Base-by-base conservation (phyloP, 495 filamentous ascomycete genomes). In the Terfezia claveryi region DNA sequence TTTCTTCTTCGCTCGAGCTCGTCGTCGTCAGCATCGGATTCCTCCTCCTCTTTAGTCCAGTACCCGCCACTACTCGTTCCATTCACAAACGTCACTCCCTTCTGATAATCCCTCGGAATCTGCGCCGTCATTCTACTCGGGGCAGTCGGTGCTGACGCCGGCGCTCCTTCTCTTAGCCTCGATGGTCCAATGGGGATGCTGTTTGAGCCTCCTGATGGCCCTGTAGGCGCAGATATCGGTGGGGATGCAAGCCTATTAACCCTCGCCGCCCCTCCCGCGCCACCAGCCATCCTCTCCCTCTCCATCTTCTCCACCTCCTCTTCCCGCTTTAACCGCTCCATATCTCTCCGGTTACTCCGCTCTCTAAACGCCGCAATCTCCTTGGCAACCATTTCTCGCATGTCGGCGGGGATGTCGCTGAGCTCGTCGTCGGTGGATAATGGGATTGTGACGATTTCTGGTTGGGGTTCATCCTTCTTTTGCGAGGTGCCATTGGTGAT, bases 341-440 rank as follows among this genome's bases (percentile, higher is more conserved):
- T 72, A 67, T 99, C 91, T 11, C 88, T 74, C 46, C 80, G 74
- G 55, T 80, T 91, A 60, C 87, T 94, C 41, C 89, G 74, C 55
- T 96, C 87, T 61, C 91, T 76, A 72, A 99, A 99, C 10, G 87
- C 83, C 8, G 84, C 77, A 59, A 99, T 99, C 61, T 99, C 92
- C 57, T 82, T 82, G 8, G 91, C 86, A 23, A 99, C 89, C 8
- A 82, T 94, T 62, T 89, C 91, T n/a, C 91, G 80, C 87, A 89
- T 89, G 62, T 95, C 91, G 10, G 84, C 81, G 2, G 91, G 91
- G 55, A 99, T 94, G 62, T 99, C 92, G 44, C 85, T 82, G 36
- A 99, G 73, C 61, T 99, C 91, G 64, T 99, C 91, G 60, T 99
- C 91, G 27, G 81, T 76, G 8, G 84, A 83, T 38, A 94, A 76